Conservation (phyloP, 768 basidiomycete species). For the Floccularia luteovirens region DNA sequence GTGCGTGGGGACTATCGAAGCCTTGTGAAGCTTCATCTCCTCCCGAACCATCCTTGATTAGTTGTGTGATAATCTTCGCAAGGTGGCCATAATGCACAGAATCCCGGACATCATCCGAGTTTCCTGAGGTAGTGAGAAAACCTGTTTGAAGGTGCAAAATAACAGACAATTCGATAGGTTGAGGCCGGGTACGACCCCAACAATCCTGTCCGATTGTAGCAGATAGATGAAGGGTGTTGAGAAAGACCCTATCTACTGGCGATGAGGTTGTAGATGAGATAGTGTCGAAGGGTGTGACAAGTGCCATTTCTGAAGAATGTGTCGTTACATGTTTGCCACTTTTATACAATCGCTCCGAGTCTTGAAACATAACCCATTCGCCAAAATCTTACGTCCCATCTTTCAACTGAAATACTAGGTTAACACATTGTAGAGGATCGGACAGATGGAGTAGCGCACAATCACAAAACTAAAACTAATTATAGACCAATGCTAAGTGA, state of each 20-base stretch:
- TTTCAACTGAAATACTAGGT: no score
- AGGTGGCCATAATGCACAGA: constrained; percentile 64
- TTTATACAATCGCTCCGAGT: no score
- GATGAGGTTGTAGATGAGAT: no score
- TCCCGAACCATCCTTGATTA: constrained; percentile 15
- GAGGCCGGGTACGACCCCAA: constrained; percentile 38
- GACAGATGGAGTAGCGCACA: no score
- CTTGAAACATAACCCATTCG: no score
- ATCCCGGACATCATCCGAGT: constrained; percentile 42
- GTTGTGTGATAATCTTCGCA: constrained; percentile 34
- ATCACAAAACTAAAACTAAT: no score
- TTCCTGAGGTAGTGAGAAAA: constrained; percentile 36
- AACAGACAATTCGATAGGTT: constrained; percentile 46
- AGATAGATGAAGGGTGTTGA: constrained; percentile 32
- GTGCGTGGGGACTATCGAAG: no score
- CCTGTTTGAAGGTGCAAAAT: constrained; percentile 33
- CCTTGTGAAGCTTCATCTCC: constrained; percentile 15
- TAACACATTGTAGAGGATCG: no score
- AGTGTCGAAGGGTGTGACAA: not conserved
- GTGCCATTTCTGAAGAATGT: no score
- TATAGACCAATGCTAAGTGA: no score
- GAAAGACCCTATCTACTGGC: constrained; percentile 40
- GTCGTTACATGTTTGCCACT: no score
- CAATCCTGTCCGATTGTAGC: constrained; percentile 40
- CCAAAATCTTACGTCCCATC: no score